Base-by-base conservation (phyloP, 768 basidiomycete genomes). In the Strobilomyces dryophilus region DNA sequence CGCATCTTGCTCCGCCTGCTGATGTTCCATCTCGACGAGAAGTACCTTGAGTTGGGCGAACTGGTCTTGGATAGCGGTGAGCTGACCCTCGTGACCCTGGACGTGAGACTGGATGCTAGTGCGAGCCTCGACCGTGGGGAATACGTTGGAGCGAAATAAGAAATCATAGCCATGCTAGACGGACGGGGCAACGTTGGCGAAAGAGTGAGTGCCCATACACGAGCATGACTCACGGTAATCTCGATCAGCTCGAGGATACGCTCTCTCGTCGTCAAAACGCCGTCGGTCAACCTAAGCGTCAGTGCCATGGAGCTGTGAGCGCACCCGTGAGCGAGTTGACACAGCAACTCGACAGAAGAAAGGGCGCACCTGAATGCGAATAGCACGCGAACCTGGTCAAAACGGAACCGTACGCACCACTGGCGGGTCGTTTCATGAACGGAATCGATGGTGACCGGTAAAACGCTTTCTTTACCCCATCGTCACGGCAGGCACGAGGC, bases 171-270 rank as follows among this genome's bases (percentile, higher is more conserved):
- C 20, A 14, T 49, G 43, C 65, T 50, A 49, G 15, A 47, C 59
- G 45, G n/a, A 45, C n/a, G 37, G 26, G 20, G 8, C 1, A 17
- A 27, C 6, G 45, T 52, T 37, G 35, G 42, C 32, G 45, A 48
- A 35, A 45, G 10, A 6, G 14, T 6, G 20, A 2, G 7, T 8
- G 5, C 15, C 12, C 6, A 29, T 36, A 8, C 15, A 11, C 0
- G n/a, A 11, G 41, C 40, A 41, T 24, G 15, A 59, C 64, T 51
- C 36, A 66, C 64, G 0, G 62, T 50, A 27, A 61, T 45, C 3
- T 24, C 53, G 4, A 45, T 24, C 29, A 21, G 26, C 18, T 10
- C 32, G 17, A 27, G 1, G 29, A 6, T 12, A 42, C 2, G 27
- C 15, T 49, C 26, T 0, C 35, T 41, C 9, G 15, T 9, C 3